phyloP scores from a whole-genome alignment of 2,329 filamentous ascomycete species.

The Davidsoniella australis region DNA sequence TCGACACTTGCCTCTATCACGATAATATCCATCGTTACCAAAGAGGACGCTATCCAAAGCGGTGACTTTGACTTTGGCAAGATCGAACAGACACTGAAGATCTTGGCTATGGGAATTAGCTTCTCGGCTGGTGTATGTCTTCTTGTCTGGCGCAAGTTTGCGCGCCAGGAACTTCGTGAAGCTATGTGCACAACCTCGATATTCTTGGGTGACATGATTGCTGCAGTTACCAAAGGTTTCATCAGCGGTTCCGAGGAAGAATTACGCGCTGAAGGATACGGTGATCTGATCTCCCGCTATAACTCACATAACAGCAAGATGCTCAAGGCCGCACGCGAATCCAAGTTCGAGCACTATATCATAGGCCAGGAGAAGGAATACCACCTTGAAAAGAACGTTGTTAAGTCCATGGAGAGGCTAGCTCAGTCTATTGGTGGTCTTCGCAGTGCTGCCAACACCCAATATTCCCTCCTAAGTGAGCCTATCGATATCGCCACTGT shows the following conservation, averaged over 20 bases:
- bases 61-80: slow-evolving; percentile 69
- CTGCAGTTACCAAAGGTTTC: slow-evolving; percentile 67
- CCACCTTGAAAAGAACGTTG: slow-evolving; percentile 58
- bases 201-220: slow-evolving; percentile 64
- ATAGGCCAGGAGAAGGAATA: slow-evolving; percentile 67
- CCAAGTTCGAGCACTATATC: slow-evolving; percentile 77
- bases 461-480: slow-evolving; percentile 69
- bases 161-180: slow-evolving; percentile 53
- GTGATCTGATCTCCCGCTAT: slow-evolving; percentile 11
- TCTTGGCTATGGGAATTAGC: slow-evolving; percentile 62
- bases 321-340: slow-evolving; percentile 63
- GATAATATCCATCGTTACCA: slow-evolving; percentile 78
- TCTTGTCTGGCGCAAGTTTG: slow-evolving; percentile 61
- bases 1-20: slow-evolving; percentile 76
- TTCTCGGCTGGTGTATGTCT: slow-evolving; percentile 60
- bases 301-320: slow-evolving; percentile 32
- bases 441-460: slow-evolving; percentile 73
- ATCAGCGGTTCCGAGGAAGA: slow-evolving; percentile 69
- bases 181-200: slow-evolving; percentile 50
- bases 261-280: slow-evolving; percentile 47
- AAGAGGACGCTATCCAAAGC: slow-evolving; percentile 72
- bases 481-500: neutral
- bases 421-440: slow-evolving; percentile 82
- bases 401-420: slow-evolving; percentile 69
- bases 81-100: slow-evolving; percentile 66